Evolutionary conservation across 305 asterid genomes (phyloP).

Genomic region (Fraxinus dipetala): DNA sequence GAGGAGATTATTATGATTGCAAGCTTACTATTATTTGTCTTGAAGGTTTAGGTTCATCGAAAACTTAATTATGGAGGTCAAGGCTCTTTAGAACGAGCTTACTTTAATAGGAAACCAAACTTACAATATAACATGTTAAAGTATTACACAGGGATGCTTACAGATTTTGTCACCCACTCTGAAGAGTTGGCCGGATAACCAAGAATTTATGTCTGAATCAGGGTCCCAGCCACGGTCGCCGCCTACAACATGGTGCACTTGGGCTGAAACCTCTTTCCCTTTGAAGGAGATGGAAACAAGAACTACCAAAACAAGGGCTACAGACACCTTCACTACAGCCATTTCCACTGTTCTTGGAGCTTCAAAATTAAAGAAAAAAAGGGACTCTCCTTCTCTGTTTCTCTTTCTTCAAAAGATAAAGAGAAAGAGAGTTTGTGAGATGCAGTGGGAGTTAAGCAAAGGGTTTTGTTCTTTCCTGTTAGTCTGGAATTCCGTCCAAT

Average conservation of each 20-base stretch:
- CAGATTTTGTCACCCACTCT: slow-evolving; percentile 72
- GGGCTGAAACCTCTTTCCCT: slow-evolving; percentile 33
- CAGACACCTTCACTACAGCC: neutral
- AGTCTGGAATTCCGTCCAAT: neutral
- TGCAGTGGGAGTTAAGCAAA: neutral
- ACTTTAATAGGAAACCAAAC: neutral
- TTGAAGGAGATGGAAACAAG: slow-evolving; percentile 5
- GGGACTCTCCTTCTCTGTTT: neutral
- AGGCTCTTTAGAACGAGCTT: neutral
- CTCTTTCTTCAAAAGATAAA: neutral
- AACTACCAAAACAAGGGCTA: slow-evolving; percentile 7
- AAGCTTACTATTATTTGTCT: neutral
- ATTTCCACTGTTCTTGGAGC: neutral
- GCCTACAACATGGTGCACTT: slow-evolving; percentile 68
- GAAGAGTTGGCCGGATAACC: slow-evolving; percentile 65
- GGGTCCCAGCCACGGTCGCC: slow-evolving; percentile 57
- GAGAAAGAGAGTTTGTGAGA: neutral
- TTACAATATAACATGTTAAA: no score
- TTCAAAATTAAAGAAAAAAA: neutral
- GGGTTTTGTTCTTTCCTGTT: neutral
- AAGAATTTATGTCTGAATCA: slow-evolving; percentile 43
- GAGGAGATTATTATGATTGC: neutral
- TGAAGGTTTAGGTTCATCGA: neutral
- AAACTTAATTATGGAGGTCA: neutral
- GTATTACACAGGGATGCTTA: slow-evolving; percentile 17